A percentile compares a stretch with the other conserved stretches of the same genome.
Conservation (phyloP, 2,329 filamentous ascomycete genomes). For the Phialophora macrospora region DNA sequence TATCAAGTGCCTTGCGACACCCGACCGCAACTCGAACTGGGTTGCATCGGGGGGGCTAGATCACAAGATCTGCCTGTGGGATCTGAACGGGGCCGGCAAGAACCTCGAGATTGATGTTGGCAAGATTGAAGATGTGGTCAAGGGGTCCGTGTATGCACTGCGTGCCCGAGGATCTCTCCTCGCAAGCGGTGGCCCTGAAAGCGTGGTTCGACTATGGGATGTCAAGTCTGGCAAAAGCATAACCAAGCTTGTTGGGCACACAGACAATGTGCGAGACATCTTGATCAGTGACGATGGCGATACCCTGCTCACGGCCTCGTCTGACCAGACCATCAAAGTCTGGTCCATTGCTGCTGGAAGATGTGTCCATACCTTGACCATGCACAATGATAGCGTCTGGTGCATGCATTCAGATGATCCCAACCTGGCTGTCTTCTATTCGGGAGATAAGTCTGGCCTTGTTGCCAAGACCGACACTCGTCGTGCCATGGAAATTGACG, state of each 20-base stretch:
- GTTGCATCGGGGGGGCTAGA: slow-evolving; percentile 93
- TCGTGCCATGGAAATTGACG: slow-evolving; percentile 75
- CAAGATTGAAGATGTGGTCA: slow-evolving; percentile 73
- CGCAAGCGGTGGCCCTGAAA: slow-evolving; percentile 92
- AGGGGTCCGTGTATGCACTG: slow-evolving; percentile 93
- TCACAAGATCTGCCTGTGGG: slow-evolving; percentile 90
- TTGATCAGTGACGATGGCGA: slow-evolving; percentile 87
- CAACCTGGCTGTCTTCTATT: slow-evolving; percentile 87
- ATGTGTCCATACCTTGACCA: slow-evolving; percentile 97
- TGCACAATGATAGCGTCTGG: slow-evolving; percentile 99
- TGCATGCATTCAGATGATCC: slow-evolving; percentile 89
- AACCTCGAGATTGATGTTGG: slow-evolving; percentile 82
- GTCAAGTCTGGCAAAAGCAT: slow-evolving; percentile 84
- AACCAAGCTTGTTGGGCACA: slow-evolving; percentile 96
- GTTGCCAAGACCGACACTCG: slow-evolving; percentile 96
- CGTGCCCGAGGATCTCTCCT: slow-evolving; percentile 79
- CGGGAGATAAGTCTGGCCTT: slow-evolving; percentile 85
- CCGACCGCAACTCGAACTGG: slow-evolving; percentile 74
- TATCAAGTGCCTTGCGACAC: slow-evolving; percentile 88
- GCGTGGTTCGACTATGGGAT: slow-evolving; percentile 91
- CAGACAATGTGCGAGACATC: slow-evolving; percentile 90
- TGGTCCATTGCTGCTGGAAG: slow-evolving; percentile 95
- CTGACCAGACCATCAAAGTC: slow-evolving; percentile 95
- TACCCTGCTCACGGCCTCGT: slow-evolving; percentile 90
- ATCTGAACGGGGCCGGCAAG: slow-evolving; percentile 84